These are phyloP conservation scores for Metschnikowia peoriensis DNA, from an alignment of 805 yeast genomes.

Conservation along the genomic window DNA sequence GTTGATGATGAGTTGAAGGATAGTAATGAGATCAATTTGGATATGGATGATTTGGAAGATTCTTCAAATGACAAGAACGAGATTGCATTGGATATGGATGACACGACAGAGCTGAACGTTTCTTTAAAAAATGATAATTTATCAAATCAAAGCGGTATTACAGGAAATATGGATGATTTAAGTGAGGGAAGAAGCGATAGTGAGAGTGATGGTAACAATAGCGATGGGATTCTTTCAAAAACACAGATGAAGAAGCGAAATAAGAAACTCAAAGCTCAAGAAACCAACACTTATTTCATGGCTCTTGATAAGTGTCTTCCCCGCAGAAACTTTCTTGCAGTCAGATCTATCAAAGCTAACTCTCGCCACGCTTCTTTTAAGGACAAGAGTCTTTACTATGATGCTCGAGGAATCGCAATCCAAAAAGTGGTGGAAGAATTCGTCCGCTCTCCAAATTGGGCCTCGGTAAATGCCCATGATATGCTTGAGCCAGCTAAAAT, in stretches of 20 bases:
- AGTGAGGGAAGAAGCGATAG: not conserved
- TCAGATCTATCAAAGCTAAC: slow-evolving; percentile 37
- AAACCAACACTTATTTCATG: slow-evolving; percentile 48
- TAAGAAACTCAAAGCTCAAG: not conserved
- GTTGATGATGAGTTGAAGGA: not conserved
- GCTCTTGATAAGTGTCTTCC: slow-evolving; percentile 88
- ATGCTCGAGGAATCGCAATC: slow-evolving; percentile 32
- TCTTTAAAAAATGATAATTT: not conserved
- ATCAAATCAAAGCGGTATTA: not conserved
- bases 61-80: not conserved
- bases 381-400: slow-evolving; percentile 22
- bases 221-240: not conserved
- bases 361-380: slow-evolving; percentile 16
- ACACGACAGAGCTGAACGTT: not conserved
- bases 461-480: slow-evolving; percentile 10
- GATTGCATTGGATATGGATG: not conserved
- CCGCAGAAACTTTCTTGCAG: slow-evolving; percentile 54
- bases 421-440: slow-evolving; percentile 35
- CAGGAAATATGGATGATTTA: not conserved
- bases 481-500: slow-evolving; percentile 17
- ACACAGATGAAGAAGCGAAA: not conserved
- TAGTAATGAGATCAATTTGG: not conserved
- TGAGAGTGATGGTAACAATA: not conserved
- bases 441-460: slow-evolving; percentile 16
- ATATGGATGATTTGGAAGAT: not conserved